Evolutionary conservation across 257 asterid genomes (phyloP), one percentile per base, ranked within the genome.

Genomic region (Solanum corneliomulleri): DNA sequence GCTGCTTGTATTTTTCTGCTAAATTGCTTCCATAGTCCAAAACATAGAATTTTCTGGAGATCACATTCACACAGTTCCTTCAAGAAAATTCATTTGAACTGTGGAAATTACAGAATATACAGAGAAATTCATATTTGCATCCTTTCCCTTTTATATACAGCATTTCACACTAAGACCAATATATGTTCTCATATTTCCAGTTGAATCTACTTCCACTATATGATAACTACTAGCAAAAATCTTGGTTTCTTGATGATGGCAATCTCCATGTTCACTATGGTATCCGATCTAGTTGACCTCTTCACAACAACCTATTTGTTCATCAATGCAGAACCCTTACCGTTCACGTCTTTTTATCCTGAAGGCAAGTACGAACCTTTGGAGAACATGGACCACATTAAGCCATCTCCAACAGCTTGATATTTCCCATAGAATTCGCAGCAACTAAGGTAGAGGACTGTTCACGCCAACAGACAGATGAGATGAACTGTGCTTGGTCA

Each of bases 391-490:
- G 25, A 68, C 39, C n/a, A 31, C n/a, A 45, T 89, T 89, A 97
- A 87, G 93, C 98, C 99, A 97, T 92, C 93, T 96, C 99, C 93
- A 97, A 87, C 83, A 97, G 92, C 94, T 96, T 97, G 52, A 97
- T 91, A 77, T 97, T 95, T 58, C 99, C 99, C 94, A 94, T 89
- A 71, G 99, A 97, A 88, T 97, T 96, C 23, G 99, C 99, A 68
- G 99, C 99, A 62, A 97, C 96, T 89, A 96, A 92, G 89, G 98
- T 93, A 76, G 98, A 89, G 6, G 99, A 93, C 75, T 96, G 98
- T 68, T 98, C 95, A 0, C 95, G 97, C 99, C 99, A 97, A 88
- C 99, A 96, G 25, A 96, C 98, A 12, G 99, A 95, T 41, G 99
- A 97, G 90, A 95, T 95, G 88, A 97, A 97, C 88, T 94, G 99